These are phyloP conservation scores for Jaminaea rosea DNA, from an alignment of 1,284 basidiomycete species.

Conservation along the genomic window DNA sequence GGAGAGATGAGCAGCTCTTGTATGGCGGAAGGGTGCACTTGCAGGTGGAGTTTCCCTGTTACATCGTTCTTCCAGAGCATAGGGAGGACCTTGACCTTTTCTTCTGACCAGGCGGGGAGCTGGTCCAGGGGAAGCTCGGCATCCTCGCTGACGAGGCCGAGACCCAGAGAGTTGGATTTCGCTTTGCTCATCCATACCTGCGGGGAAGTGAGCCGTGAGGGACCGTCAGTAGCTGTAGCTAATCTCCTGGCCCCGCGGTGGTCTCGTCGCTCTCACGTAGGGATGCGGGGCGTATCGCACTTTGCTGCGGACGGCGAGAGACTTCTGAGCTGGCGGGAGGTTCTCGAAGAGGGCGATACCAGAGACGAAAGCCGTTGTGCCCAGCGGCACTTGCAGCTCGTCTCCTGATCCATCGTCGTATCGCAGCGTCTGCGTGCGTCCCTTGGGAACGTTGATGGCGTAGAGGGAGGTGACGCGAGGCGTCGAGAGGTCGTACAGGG, in stretches of 20 bases:
- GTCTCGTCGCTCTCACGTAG: no score
- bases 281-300: slow-evolving; percentile 53
- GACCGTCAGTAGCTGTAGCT: no score
- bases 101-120: slow-evolving; percentile 65
- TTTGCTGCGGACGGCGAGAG: slow-evolving; percentile 58
- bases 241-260: no score
- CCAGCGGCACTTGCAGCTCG: slow-evolving; percentile 68
- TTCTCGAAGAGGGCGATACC: slow-evolving; percentile 79
- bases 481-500: slow-evolving; percentile 66
- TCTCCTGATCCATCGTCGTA: slow-evolving; percentile 87
- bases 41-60: slow-evolving; percentile 65
- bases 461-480: slow-evolving; percentile 83
- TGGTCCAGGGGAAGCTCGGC: slow-evolving; percentile 59
- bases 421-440: slow-evolving; percentile 59
- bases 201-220: no score
- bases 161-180: slow-evolving; percentile 61
- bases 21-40: slow-evolving; percentile 49
- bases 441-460: slow-evolving; percentile 65
- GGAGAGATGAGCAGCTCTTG: slow-evolving; percentile 53
- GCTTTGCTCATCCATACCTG: slow-evolving; percentile 71
- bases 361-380: slow-evolving; percentile 63
- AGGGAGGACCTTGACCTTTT: slow-evolving; percentile 62
- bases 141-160: slow-evolving; percentile 69
- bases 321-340: slow-evolving; percentile 65
- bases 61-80: slow-evolving; percentile 75